These are phyloP conservation scores for Cryptococcus sp. DNA, from an alignment of 1,284 basidiomycete genomes.

Conservation along the genomic window DNA sequence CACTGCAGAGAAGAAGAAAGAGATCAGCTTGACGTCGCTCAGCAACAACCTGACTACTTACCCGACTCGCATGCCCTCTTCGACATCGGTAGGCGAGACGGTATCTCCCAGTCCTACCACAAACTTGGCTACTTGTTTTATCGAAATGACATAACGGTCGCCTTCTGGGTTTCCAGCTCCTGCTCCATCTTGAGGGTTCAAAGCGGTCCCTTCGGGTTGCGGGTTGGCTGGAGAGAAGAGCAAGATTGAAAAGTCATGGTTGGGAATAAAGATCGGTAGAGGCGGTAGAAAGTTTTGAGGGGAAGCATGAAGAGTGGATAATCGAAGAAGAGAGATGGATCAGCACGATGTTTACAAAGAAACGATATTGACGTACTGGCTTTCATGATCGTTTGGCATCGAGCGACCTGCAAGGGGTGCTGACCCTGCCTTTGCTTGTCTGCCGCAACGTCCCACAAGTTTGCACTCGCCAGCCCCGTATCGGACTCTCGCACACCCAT, in stretches of 20 bases:
- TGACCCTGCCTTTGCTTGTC: constrained; percentile 77
- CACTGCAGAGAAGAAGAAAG: constrained; percentile 20
- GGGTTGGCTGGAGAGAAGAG: constrained; percentile 51
- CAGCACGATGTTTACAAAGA: background rate
- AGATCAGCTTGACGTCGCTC: background rate
- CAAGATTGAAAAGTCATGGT: background rate
- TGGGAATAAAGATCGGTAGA: background rate
- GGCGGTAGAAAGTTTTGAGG: background rate
- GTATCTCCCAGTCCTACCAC: constrained; percentile 95
- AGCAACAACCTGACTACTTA: constrained; percentile 47
- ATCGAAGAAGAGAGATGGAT: background rate
- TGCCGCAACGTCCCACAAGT: constrained; percentile 89
- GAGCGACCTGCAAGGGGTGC: constrained; percentile 91
- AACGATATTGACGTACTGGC: constrained; percentile 43
- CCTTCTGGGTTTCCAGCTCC: constrained; percentile 60
- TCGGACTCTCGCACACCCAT: constrained; percentile 98
- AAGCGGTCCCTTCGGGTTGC: constrained; percentile 53
- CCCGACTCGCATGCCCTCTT: constrained; percentile 99
- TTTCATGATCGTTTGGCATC: constrained; percentile 97
- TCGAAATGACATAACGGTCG: constrained; percentile 99
- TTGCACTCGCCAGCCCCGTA: constrained; percentile 93
- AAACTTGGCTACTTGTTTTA: constrained; percentile 99
- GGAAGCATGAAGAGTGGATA: background rate
- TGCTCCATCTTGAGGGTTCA: constrained; percentile 46
- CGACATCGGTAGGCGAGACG: constrained; percentile 95